Percentiles rank a stretch among this genome's conserved stretches.
phyloP scores from a whole-genome alignment of 1,139 yeast genomes.

The Yamadazyma diospyri region DNA sequence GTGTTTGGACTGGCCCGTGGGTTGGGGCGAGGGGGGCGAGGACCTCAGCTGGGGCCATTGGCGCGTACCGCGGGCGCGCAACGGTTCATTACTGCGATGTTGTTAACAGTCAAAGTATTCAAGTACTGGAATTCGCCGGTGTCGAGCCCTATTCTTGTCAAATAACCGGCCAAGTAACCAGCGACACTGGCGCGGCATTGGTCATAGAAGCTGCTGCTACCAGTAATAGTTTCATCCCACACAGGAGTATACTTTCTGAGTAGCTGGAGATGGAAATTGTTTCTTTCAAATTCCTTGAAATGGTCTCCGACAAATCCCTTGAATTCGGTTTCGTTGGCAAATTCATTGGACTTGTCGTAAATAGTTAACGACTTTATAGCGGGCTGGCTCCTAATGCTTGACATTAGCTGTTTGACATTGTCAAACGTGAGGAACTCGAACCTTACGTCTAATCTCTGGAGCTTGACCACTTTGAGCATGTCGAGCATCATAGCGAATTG shows the following conservation, averaged over 20 bases:
- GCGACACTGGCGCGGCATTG: too few relatives aligned
- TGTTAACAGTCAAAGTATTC: constrained; percentile 3
- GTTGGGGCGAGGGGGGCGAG: not conserved
- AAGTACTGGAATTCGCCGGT: not conserved
- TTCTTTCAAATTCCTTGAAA: constrained; percentile 10
- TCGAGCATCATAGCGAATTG: constrained; percentile 10
- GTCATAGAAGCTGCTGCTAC: too few relatives aligned
- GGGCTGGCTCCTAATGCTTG: constrained; percentile 6
- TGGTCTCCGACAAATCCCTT: constrained; percentile 5
- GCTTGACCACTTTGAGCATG: constrained; percentile 3
- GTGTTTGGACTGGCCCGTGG: too few relatives aligned
- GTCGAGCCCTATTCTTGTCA: constrained; percentile 1
- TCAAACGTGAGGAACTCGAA: constrained; percentile 12
- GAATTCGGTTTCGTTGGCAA: constrained; percentile 9
- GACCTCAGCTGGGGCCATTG: too few relatives aligned
- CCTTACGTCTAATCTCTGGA: constrained; percentile 7
- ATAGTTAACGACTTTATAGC: constrained; percentile 7
- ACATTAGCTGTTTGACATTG: constrained; percentile 7
- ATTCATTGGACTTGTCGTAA: constrained; percentile 15
- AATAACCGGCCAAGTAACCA: constrained; percentile 5
- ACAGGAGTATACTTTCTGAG: constrained; percentile 7
- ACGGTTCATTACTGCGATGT: not conserved
- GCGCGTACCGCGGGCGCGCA: too few relatives aligned
- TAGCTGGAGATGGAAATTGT: constrained; percentile 8
- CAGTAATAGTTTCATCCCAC: constrained; percentile 2